Conservation (phyloP, 139 green algal species). For the Closterium sp. region DNA sequence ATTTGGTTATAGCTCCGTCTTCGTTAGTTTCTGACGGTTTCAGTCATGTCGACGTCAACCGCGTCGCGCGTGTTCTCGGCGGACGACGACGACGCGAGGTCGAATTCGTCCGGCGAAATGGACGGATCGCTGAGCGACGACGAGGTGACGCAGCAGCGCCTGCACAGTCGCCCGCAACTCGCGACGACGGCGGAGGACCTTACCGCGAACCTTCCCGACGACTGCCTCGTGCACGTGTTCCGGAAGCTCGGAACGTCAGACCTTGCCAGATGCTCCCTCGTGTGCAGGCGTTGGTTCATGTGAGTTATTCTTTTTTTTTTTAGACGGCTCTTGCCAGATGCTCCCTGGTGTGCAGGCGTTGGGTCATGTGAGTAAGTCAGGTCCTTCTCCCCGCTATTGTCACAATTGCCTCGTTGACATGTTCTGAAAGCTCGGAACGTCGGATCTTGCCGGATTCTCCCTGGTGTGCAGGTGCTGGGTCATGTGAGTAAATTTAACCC, state of each 20-base stretch:
- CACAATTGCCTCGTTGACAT: not conserved
- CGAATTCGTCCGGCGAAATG: not conserved
- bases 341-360: not conserved
- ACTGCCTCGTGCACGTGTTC: constrained; percentile 27
- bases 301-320: constrained; percentile 1
- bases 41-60: not conserved
- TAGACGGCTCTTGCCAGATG: not conserved
- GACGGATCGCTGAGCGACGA: not conserved
- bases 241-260: constrained; percentile 17
- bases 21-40: not conserved
- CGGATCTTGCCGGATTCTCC: not conserved
- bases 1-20: not conserved
- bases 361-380: not conserved
- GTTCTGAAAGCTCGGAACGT: not conserved
- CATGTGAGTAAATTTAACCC: too few relatives aligned
- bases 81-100: not conserved
- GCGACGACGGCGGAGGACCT: constrained; percentile 15
- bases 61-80: not conserved
- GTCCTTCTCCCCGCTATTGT: too few relatives aligned
- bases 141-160: not conserved
- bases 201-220: constrained; percentile 26
- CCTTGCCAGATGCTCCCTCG: constrained; percentile 17
- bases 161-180: not conserved
- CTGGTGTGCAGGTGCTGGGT: too few relatives aligned
- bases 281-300: constrained; percentile 29